A percentile compares a stretch with the other conserved stretches of the same genome.
These are phyloP conservation scores for Anthracocystis panici-leucophaei DNA, from an alignment of 1,284 basidiomycete genomes.

Conservation along the genomic window DNA sequence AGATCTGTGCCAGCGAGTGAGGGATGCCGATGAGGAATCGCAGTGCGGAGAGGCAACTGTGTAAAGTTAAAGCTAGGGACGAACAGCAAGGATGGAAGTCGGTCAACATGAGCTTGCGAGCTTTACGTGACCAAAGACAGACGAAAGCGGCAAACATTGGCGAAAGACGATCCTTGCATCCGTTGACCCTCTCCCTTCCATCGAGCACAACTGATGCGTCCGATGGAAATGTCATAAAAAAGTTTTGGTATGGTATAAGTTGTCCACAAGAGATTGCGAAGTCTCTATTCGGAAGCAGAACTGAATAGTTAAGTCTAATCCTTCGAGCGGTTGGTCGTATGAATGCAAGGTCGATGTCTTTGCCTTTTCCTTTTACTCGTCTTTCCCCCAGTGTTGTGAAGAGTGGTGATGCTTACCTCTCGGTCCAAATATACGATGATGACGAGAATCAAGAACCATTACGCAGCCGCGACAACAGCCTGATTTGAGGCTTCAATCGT, in stretches of 20 bases:
- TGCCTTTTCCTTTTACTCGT: background rate
- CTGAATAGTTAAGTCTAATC: slow-evolving; percentile 51
- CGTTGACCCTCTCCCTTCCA: slow-evolving; percentile 7
- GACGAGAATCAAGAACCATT: slow-evolving; percentile 2
- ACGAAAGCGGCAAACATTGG: background rate
- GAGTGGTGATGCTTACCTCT: slow-evolving; percentile 26
- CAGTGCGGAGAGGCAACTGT: background rate
- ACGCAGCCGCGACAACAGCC: slow-evolving; percentile 30
- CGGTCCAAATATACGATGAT: background rate
- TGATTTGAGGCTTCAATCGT: slow-evolving; percentile 22
- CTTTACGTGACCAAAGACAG: background rate
- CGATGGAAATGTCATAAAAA: slow-evolving; percentile 32
- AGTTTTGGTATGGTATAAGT: slow-evolving; percentile 53
- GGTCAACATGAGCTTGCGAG: slow-evolving; percentile 2
- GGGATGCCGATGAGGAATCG: background rate
- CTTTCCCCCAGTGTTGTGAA: background rate
- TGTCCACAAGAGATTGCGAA: slow-evolving; percentile 61
- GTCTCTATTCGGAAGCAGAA: slow-evolving; percentile 61
- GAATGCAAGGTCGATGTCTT: background rate
- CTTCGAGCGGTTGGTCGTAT: slow-evolving; percentile 13
- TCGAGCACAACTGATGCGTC: background rate
- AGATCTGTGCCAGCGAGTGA: background rate
- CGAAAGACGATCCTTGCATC: slow-evolving; percentile 12
- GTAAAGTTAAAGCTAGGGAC: background rate
- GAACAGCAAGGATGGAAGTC: slow-evolving; percentile 12